Percentiles rank a stretch among this genome's conserved stretches.
phyloP scores from a whole-genome alignment of 805 yeast species.

The Brettanomyces custersianus region DNA sequence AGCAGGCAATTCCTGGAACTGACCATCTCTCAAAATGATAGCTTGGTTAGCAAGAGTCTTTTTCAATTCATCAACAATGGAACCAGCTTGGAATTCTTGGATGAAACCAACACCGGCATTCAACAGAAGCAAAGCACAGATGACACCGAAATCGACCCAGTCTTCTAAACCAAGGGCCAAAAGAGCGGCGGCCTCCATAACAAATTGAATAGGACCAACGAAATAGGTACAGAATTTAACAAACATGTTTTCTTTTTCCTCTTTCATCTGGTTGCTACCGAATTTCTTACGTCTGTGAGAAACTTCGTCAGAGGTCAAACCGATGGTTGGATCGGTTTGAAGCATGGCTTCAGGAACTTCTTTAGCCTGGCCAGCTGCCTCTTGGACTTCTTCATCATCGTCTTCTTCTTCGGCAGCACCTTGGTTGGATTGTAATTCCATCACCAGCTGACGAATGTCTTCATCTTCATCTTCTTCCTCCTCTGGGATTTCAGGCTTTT shows the following conservation, averaged over 20 bases:
- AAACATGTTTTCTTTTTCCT: constrained; percentile 70
- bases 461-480: constrained; percentile 45
- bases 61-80: constrained; percentile 88
- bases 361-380: constrained; percentile 49
- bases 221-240: constrained; percentile 78
- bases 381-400: constrained; percentile 36
- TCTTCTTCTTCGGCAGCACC: constrained; percentile 36
- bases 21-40: constrained; percentile 72
- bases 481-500: constrained; percentile 17
- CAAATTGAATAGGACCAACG: constrained; percentile 92
- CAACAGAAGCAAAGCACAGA: constrained; percentile 69
- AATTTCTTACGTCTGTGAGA: constrained; percentile 75
- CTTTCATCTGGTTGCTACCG: constrained; percentile 85
- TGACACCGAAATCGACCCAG: constrained; percentile 97
- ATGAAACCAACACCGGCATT: constrained; percentile 89
- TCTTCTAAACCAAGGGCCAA: constrained; percentile 92
- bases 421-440: constrained; percentile 67
- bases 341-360: constrained; percentile 79
- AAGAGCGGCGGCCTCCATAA: constrained; percentile 93
- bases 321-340: constrained; percentile 69
- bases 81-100: constrained; percentile 94
- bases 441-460: constrained; percentile 62
- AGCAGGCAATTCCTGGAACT: constrained; percentile 63
- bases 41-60: constrained; percentile 86
- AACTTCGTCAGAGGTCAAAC: constrained; percentile 72